Evolutionary conservation across 176 grass and related monocot genomes (phyloP), one percentile per base, ranked within the genome.

Genomic region (Thalia dealbata): DNA sequence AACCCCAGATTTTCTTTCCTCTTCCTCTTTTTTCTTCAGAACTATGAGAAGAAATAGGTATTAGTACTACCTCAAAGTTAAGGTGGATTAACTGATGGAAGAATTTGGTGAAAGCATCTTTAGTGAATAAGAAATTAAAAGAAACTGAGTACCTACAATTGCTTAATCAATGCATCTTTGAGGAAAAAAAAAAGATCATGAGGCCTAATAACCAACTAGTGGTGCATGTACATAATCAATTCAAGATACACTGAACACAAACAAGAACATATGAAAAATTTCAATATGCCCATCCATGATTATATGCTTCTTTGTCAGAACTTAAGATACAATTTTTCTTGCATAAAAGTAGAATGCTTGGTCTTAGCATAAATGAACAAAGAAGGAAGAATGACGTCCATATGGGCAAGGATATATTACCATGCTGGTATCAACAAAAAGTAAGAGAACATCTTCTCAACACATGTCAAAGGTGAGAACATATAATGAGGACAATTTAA

Each of bases 1-100:
- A 42, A 50, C 54, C 76, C 74, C 73, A 21, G 55, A 24, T 30
- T 60, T 88, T 70, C 75, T 86, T 92, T 92, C 89, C 65, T 88
- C 89, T 42, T 88, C 82, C 67, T 88, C 89, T 83, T 92, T 85
- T 80, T 77, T 86, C 72, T 92, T 92, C 29, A 92, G 71, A 71
- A 92, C 85, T 92, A 69, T 6, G 52, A 10, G 76, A 67, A 61
- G 72, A 35, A 22, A 78, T 42, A 43, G 10, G 51, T 68, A 21
- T 65, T 14, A 25, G 10, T 70, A 80, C 50, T 23, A 67, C 27
- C 27, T 73, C 18, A 24, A 63, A 28, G 61, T 24, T 68, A 35
- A 68, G 43, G 65, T 44, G 21, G 5, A 43, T 68, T n/a, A 22
- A 68, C 1, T 68, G 30, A 68, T 68, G 30, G 19, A 42, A 21